Conservation (phyloP, 2,329 filamentous ascomycete species). For the Neospermospora avenae region DNA sequence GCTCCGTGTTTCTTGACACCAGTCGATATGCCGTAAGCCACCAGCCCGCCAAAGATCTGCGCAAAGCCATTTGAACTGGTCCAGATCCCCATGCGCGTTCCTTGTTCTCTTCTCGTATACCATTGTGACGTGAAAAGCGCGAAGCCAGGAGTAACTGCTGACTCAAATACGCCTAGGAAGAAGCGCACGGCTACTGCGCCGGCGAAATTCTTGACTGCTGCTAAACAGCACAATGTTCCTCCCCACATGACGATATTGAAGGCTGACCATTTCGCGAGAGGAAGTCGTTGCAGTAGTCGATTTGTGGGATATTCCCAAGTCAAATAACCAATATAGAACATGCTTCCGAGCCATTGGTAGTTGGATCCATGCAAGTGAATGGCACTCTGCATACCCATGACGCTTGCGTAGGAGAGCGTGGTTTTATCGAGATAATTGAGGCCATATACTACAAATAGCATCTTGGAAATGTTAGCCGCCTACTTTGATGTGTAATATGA, state of each 20-base stretch:
- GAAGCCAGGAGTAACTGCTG: slow-evolving; percentile 66
- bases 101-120: slow-evolving; percentile 70
- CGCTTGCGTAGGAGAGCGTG: slow-evolving; percentile 46
- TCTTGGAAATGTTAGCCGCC: slow-evolving; percentile 22
- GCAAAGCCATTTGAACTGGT: slow-evolving; percentile 65
- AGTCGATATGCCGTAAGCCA: slow-evolving; percentile 61
- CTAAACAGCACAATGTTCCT: slow-evolving; percentile 57
- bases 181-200: slow-evolving; percentile 64
- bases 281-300: slow-evolving; percentile 47
- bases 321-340: slow-evolving; percentile 44
- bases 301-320: slow-evolving; percentile 35
- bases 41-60: slow-evolving; percentile 59
- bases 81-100: slow-evolving; percentile 61
- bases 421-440: slow-evolving; percentile 53
- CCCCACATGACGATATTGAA: slow-evolving; percentile 62
- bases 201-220: slow-evolving; percentile 56
- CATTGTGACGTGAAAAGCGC: slow-evolving; percentile 66
- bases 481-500: not conserved
- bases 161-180: slow-evolving; percentile 66
- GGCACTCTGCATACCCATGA: slow-evolving; percentile 47
- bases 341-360: slow-evolving; percentile 48
- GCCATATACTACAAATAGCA: slow-evolving; percentile 56
- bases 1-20: slow-evolving; percentile 48
- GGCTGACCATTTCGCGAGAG: slow-evolving; percentile 61
- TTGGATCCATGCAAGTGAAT: slow-evolving; percentile 36